Evolutionary conservation across 257 asterid species (phyloP), one percentile per base, ranked within the genome.

Genomic region (Solanum bukasovii): DNA sequence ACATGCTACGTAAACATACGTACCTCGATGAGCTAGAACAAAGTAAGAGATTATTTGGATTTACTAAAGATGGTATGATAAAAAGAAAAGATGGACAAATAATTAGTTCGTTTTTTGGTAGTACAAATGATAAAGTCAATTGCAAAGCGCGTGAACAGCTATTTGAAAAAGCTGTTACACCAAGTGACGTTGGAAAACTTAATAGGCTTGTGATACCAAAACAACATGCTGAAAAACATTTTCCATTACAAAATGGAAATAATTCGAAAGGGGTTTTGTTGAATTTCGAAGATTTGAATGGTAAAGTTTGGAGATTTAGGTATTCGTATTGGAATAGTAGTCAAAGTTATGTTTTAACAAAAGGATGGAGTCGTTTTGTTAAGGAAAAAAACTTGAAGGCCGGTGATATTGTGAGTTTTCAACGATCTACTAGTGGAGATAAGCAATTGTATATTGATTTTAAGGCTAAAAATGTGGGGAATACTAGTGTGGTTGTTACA

Each of bases 301-400:
- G 97, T 0, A 96, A 94, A 89, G 98, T 95, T 1, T 96, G 99
- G 99, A 74, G 98, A 42, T 96, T 96, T 77, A 89, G 98, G 4
- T 96, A 96, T 31, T 95, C 99, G 0, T 96, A 95, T 75, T 96
- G 99, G 99, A 96, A 94, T 34, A 96, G 99, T 40, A 94, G 98
- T 84, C 98, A 94, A 84, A 96, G 98, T 87, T 96, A 96, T 49
- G 98, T 96, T 13, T 85, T 96, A 46, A 95, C 99, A 0, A 96
- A 95, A 81, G 98, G 98, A 5, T 96, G 99, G 99, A 95, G 98
- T 88, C 88, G 99, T 33, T 96, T 96, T 27, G 99, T 96, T 18
- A 96, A 96, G 89, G 99, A 95, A 90, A 96, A 94, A 88, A 90
- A 72, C 20, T 67, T 96, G 56, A 90, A 88, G 73, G 98, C 98